Evolutionary conservation across 2,329 filamentous ascomycete species (phyloP).

Genomic region (Didymella segeticola): DNA sequence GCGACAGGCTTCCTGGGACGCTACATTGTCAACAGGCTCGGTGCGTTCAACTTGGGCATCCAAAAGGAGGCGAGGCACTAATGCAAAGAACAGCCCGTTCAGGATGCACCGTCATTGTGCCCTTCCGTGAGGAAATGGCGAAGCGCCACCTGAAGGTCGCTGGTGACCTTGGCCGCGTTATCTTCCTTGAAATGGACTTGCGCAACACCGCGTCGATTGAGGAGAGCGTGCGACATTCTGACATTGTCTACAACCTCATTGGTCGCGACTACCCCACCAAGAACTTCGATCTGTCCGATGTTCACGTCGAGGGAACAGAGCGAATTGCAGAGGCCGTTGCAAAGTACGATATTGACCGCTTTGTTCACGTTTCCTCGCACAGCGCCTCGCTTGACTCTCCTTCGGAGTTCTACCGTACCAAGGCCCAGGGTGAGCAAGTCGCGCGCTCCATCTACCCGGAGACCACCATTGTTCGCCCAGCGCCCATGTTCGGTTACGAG

Average conservation of each 20-base stretch:
- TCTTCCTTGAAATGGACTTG: conserved; percentile 94
- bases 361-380: conserved; percentile 95
- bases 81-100: conserved; percentile 70
- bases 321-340: conserved; percentile 92
- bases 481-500: conserved; percentile 93
- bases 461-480: conserved; percentile 93
- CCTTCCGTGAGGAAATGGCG: conserved; percentile 95
- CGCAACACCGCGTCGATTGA: conserved; percentile 95
- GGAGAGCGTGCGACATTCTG: conserved; percentile 94
- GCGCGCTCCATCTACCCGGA: conserved; percentile 92
- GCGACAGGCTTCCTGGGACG: conserved; percentile 94
- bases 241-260: conserved; percentile 96
- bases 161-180: conserved; percentile 89
- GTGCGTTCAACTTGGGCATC: conserved; percentile 55
- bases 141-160: conserved; percentile 96
- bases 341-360: conserved; percentile 97
- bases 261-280: conserved; percentile 97
- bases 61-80: conserved; percentile 20
- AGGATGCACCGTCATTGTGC: conserved; percentile 92
- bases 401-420: conserved; percentile 90
- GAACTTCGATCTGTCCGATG: conserved; percentile 92
- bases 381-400: conserved; percentile 81
- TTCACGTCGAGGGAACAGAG: conserved; percentile 90
- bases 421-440: conserved; percentile 84
- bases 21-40: conserved; percentile 96